Evolutionary conservation across 768 basidiomycete species (phyloP).

Genomic region (Boletus reticulatus): DNA sequence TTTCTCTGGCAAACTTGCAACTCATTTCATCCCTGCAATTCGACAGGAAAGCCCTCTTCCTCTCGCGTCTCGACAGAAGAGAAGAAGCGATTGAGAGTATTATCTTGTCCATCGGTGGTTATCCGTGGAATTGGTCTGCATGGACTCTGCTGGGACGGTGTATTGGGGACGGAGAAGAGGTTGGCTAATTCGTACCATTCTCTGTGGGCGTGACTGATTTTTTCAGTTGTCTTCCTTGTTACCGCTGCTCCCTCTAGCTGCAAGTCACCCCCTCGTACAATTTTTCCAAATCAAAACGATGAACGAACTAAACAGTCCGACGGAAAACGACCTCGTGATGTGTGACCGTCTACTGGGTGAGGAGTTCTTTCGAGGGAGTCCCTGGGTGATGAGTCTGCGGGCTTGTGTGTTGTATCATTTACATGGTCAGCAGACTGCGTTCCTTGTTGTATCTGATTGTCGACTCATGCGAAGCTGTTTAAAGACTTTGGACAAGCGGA

Average conservation of each 20-base stretch:
- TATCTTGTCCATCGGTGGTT: conserved; percentile 70
- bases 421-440: conserved; percentile 59
- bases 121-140: conserved; percentile 94
- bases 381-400: conserved; percentile 83
- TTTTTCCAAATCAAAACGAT: conserved; percentile 88
- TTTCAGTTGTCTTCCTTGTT: conserved; percentile 44
- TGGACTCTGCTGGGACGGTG: conserved; percentile 83
- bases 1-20: not conserved
- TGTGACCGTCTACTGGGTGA: conserved; percentile 74
- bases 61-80: conserved; percentile 73
- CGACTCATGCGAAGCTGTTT: conserved; percentile 3
- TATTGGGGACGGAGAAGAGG: conserved; percentile 85
- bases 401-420: conserved; percentile 88
- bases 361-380: conserved; percentile 75
- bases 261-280: conserved; percentile 53
- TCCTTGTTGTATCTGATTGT: not conserved
- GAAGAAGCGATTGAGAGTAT: conserved; percentile 85
- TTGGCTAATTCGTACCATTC: conserved; percentile 27
- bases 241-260: conserved; percentile 45
- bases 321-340: conserved; percentile 78
- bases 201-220: conserved; percentile 8
- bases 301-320: conserved; percentile 86
- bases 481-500: conserved; percentile 89
- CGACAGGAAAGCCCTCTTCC: conserved; percentile 76
- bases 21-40: not conserved